Base-by-base conservation (phyloP, 169 alveolate species). In the Cryptosporidium felis region DNA sequence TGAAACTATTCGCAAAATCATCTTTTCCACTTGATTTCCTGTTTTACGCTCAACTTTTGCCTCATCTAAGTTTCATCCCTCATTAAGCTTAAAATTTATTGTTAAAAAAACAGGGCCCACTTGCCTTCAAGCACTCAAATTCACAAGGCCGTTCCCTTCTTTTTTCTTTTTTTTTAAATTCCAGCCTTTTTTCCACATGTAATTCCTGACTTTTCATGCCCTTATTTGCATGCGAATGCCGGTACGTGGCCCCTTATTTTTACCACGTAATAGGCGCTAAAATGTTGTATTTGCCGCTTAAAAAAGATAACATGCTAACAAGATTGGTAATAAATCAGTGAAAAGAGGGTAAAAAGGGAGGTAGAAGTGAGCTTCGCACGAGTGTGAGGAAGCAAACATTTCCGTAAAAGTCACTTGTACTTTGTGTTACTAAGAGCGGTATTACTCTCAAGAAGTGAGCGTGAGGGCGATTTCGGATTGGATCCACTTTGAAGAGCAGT, bases 201-300 rank as follows among this genome's bases (percentile, higher is more conserved):
- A 65, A 47, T 32, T 65, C 12, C 32, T 65, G 81, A 65, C 81
- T 45, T 45, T 49, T 56, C 63, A 56, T 56, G 63, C 49, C 49
- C n/a, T 65, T 65, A n/a, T 16, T 23, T 65, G 62, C 81, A 65
- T 65, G 81, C 36, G 49, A 45, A 65, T 44, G 30, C 81, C 81
- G 81, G 81, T 65, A 65, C 60, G 62, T 65, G 62, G 62, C 81
- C 62, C 16, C 59, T 42, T 32, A 26, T 32, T 18, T 23, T 16
- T 46, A 34, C 81, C 81, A 65, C 81, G 81, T 65, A 65, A 65
- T 28, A 12, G 49, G 81, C 81, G 81, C 58, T 47, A 65, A 23
- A 8, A 16, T 10, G 53, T 1, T 8, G 8, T 0, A 23, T 28
- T n/a, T 46, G 59, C 81, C 81, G 81, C 81, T 47, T n/a, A 65